These are phyloP conservation scores for Vitis vinifera DNA, from an alignment of 164 flowering plant genomes.

Conservation along the genomic window ASM3070453v1 NC_081814.1:8776501-8777000, in stretches of 20 bases:
- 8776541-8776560: slow-evolving; percentile 76
- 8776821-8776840: slow-evolving; percentile 49
- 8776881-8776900: neutral
- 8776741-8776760: slow-evolving; percentile 77
- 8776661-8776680: slow-evolving; percentile 63
- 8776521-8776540: slow-evolving; percentile 48
- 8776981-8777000: too few relatives aligned
- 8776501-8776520: slow-evolving; percentile 25
- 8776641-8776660: slow-evolving; percentile 76
- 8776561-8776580: slow-evolving; percentile 10
- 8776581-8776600: slow-evolving; percentile 1
- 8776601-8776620: slow-evolving; percentile 40
- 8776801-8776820: slow-evolving; percentile 91
- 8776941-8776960: too few relatives aligned
- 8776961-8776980: too few relatives aligned
- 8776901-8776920: neutral
- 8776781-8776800: slow-evolving; percentile 58
- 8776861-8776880: too few relatives aligned
- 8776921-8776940: too few relatives aligned
- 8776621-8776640: slow-evolving; percentile 67
- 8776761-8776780: slow-evolving; percentile 56
- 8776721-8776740: slow-evolving; percentile 84
- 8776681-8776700: slow-evolving; percentile 69
- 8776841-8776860: neutral
- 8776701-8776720: slow-evolving; percentile 63